These are phyloP conservation scores for Solanum hybrid DNA, from an alignment of 305 asterid genomes.

Conservation along the genomic window DNA sequence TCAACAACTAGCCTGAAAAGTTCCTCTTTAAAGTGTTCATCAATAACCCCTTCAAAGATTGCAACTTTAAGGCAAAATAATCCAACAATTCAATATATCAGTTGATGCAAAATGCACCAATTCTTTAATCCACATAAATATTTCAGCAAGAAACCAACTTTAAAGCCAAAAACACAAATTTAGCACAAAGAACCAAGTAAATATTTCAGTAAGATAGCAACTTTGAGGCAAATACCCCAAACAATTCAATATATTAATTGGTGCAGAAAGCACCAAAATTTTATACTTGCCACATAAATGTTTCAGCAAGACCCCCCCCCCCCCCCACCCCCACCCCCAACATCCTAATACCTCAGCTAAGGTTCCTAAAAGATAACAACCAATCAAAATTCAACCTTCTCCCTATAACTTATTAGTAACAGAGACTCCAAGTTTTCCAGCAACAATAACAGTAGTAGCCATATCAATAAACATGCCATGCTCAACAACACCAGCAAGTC, in stretches of 20 bases:
- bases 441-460: slow-evolving; percentile 78
- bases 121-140: slow-evolving; percentile 9
- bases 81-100: background rate
- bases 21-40: background rate
- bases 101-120: background rate
- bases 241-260: background rate
- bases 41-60: background rate
- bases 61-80: background rate
- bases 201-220: slow-evolving; percentile 20
- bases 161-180: background rate
- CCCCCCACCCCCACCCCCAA: background rate
- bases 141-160: slow-evolving; percentile 15
- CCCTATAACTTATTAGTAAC: slow-evolving; percentile 45
- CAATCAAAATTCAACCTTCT: slow-evolving; percentile 5
- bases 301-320: slow-evolving; percentile 23
- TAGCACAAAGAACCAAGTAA: background rate
- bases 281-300: slow-evolving; percentile 13
- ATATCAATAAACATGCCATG: slow-evolving; percentile 86
- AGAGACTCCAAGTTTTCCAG: slow-evolving; percentile 60
- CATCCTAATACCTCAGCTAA: background rate
- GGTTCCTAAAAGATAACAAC: background rate
- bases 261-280: background rate
- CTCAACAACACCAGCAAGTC: slow-evolving; percentile 86
- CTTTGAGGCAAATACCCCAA: background rate
- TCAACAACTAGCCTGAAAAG: background rate